Evolutionary conservation across 257 asterid species (phyloP), one percentile per base, ranked within the genome.

Genomic region (Fraxinus cuspidata): DNA sequence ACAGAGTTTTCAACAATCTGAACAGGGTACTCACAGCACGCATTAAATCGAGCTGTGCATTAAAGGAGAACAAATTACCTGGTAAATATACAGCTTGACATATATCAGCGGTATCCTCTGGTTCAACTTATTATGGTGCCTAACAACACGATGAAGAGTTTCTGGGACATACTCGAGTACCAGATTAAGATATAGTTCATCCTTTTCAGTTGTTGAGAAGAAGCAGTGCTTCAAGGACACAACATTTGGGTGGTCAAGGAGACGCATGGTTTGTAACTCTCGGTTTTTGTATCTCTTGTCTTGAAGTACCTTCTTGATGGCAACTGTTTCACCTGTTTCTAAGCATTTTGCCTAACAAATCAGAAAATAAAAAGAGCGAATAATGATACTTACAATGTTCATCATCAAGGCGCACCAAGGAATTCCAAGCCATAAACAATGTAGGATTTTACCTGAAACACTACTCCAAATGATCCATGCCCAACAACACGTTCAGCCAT

Each of bases 401-500:
- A 31, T 51, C 19, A 32, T 65, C 73, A 73, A 70, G n/a, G n/a
- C 21, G 40, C 21, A 37, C 49, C 34, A 23, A 42, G 42, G 49
- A n/a, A 58, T 58, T 64, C 64, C 74, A 5, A 58, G 37, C 10
- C 32, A 80, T 75, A 10, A 74, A 69, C 66, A 34, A 34, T 19
- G 28, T 34, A 51, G 72, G 44, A 27, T 21, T 72, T 65, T 74
- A 85, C 91, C 91, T 87, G 96, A 83, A 92, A 92, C 34, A 92
- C 96, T 16, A 92, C 92, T 82, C 94, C 96, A 78, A 92, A 92
- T 44, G 96, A 92, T 82, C 97, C 96, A 75, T 90, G 92, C 56
- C 97, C 97, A 34, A 92, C 97, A 80, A 86, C 83, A 35, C 96
- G 91, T 82, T 92, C 97, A 68, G 94, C 97, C 96, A 92, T 90